phyloP scores from a whole-genome alignment of 306 rosid species.

The Nissolia schottii region DNA sequence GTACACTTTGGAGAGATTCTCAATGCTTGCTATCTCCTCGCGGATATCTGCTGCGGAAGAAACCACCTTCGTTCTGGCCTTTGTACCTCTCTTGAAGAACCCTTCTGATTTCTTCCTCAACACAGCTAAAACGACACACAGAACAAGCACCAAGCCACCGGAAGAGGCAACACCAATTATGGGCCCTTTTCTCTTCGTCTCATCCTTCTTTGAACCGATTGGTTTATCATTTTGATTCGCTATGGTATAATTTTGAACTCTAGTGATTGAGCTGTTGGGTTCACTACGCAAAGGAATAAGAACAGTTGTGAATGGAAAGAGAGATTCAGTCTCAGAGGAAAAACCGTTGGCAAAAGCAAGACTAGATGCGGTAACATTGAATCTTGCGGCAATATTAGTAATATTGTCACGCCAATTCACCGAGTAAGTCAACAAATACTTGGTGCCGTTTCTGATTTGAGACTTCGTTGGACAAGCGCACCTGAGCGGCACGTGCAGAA shows the following conservation, averaged over 20 bases:
- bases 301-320: constrained; percentile 48
- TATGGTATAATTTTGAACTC: too few relatives aligned
- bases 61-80: neutral
- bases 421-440: constrained; percentile 45
- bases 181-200: neutral
- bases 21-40: constrained; percentile 41
- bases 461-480: constrained; percentile 65
- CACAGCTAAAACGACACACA: neutral
- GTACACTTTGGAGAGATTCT: constrained; percentile 32
- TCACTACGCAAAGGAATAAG: constrained; percentile 51
- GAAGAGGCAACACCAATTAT: neutral
- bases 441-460: constrained; percentile 39
- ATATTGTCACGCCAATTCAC: constrained; percentile 39
- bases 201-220: neutral
- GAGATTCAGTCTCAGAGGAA: constrained; percentile 2
- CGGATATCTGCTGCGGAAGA: constrained; percentile 27
- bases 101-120: constrained; percentile 21
- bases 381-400: constrained; percentile 31
- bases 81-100: neutral
- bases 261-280: constrained; percentile 34
- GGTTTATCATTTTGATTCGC: neutral
- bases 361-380: constrained; percentile 32
- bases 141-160: neutral
- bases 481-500: constrained; percentile 56
- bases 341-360: constrained; percentile 51